Percentiles rank a stretch among this genome's conserved stretches.
Evolutionary conservation across 75 land plant genomes (phyloP).

Genomic region (Larix kaempferi): DNA sequence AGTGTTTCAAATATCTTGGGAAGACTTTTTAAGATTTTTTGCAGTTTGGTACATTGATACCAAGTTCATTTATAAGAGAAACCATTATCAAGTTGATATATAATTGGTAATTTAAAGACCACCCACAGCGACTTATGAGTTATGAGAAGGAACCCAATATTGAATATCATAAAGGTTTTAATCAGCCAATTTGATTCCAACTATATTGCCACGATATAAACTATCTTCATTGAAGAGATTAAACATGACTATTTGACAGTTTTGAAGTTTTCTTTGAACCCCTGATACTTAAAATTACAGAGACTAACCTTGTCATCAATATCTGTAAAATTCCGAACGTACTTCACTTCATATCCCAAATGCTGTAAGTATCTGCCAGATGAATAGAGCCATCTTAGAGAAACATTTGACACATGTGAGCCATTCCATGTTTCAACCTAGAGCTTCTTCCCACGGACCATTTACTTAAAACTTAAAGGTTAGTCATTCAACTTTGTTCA

Average conservation of each 20-base stretch:
- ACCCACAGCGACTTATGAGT: neutral
- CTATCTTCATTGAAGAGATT: neutral
- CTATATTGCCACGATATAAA: neutral
- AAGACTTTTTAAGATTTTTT: no score
- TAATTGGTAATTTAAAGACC: no score
- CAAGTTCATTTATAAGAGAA: no score
- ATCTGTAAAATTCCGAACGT: conserved; percentile 88
- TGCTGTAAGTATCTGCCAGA: conserved; percentile 62
- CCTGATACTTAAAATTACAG: neutral
- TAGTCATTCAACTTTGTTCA: neutral
- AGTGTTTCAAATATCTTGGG: no score
- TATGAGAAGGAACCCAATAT: neutral
- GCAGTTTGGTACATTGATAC: no score
- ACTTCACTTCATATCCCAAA: conserved; percentile 70
- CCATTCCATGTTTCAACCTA: neutral
- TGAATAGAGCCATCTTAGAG: conserved; percentile 2
- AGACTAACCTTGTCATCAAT: conserved; percentile 78
- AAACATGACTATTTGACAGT: neutral
- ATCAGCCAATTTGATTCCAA: neutral
- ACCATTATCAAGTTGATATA: no score
- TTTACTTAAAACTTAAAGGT: neutral
- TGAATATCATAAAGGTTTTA: neutral
- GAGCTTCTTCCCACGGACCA: conserved; percentile 5
- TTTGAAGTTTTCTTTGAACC: neutral
- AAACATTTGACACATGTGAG: neutral